Evolutionary conservation across 352 stramenopile species (phyloP).

Genomic region (Globisporangium acanthophoron): DNA sequence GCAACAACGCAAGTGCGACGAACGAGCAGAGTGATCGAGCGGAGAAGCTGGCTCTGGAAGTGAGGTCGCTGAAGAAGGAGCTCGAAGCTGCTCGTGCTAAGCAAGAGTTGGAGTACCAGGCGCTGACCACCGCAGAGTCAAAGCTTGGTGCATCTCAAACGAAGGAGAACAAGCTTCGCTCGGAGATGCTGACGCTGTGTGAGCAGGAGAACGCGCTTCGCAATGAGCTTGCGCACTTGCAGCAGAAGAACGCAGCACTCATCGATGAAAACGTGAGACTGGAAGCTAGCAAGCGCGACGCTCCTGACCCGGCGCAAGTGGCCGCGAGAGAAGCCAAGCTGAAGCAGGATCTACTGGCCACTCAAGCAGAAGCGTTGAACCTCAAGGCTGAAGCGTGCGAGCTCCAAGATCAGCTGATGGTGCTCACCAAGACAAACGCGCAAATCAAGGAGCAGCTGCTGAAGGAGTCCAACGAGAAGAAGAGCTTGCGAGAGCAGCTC

Average conservation of each 20-base stretch:
- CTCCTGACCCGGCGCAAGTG: no score
- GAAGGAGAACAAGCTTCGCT: no score
- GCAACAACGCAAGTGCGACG: constrained; percentile 5
- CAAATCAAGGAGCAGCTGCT: constrained; percentile 37
- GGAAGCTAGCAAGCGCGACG: constrained; percentile 12
- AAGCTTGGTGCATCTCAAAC: no score
- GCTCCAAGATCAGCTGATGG: constrained; percentile 23
- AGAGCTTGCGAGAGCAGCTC: constrained; percentile 25
- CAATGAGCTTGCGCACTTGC: no score
- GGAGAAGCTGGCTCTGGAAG: not conserved
- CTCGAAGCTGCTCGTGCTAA: not conserved
- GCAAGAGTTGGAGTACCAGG: no score
- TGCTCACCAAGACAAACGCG: constrained; percentile 21
- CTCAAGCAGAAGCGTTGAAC: constrained; percentile 8
- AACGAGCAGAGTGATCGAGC: not conserved
- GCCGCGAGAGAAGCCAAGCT: not conserved
- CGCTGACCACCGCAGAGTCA: no score
- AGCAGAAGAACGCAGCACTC: no score
- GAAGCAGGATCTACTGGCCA: not conserved
- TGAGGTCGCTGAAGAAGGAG: not conserved
- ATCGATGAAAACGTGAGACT: not conserved
- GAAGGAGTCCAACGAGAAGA: constrained; percentile 42
- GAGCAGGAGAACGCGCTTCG: no score
- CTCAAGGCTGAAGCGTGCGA: constrained; percentile 22
- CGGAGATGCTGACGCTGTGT: no score